A percentile compares a stretch with the other conserved stretches of the same genome.
These are phyloP conservation scores for Pezicula neosporulosa DNA, from an alignment of 2,329 filamentous ascomycete species.

Conservation along the genomic window DNA sequence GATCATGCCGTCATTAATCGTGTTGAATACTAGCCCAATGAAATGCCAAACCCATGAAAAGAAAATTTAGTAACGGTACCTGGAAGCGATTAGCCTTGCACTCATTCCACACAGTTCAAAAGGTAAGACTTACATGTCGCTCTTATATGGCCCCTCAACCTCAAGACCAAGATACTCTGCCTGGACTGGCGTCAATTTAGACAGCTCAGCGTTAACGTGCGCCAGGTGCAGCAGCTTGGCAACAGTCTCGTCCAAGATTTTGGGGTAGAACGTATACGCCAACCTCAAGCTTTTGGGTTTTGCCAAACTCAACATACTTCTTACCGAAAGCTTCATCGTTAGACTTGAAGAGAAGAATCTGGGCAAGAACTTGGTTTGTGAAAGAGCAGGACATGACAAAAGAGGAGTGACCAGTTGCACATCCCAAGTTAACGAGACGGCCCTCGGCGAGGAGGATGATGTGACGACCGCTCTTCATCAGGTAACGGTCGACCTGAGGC, in stretches of 20 bases:
- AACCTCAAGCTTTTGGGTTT: conserved; percentile 82
- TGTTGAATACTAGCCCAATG: conserved; percentile 28
- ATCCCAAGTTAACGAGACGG: conserved; percentile 98
- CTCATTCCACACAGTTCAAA: not conserved
- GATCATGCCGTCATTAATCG: conserved; percentile 56
- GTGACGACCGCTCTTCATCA: conserved; percentile 89
- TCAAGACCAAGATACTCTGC: conserved; percentile 91
- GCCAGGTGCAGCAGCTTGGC: conserved; percentile 89
- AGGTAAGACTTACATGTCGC: conserved; percentile 67
- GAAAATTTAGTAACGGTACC: conserved; percentile 31
- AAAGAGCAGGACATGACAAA: conserved; percentile 99
- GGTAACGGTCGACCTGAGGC: conserved; percentile 98
- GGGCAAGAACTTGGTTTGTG: conserved; percentile 99
- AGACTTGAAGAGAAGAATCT: conserved; percentile 97
- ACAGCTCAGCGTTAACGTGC: conserved; percentile 94
- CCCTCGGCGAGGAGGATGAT: conserved; percentile 99
- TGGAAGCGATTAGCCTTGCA: conserved; percentile 13
- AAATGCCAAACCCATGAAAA: not conserved
- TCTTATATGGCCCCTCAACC: conserved; percentile 91
- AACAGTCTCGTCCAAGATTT: conserved; percentile 99
- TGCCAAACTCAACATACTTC: conserved; percentile 96
- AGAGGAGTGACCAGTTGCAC: conserved; percentile 97
- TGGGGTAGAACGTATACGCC: conserved; percentile 96
- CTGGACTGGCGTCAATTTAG: conserved; percentile 79
- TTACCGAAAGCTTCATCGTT: conserved; percentile 80